Conservation (phyloP, 2,329 filamentous ascomycete genomes). For the Trichothecium roseum region DNA sequence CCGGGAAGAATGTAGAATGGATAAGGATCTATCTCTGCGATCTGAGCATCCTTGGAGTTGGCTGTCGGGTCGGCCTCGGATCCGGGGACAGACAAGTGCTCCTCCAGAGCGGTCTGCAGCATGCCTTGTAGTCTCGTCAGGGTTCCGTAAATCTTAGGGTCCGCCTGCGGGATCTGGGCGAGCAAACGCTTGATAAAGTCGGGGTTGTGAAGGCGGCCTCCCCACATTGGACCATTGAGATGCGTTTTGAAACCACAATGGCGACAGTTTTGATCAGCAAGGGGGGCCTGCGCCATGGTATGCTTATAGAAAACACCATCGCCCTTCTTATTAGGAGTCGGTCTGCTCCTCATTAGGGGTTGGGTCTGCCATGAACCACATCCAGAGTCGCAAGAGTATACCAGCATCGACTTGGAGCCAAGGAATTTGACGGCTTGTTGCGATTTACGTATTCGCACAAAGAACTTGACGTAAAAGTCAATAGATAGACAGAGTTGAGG, state of each 20-base stretch:
- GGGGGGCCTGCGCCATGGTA: constrained; percentile 60
- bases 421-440: constrained; percentile 83
- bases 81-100: constrained; percentile 32
- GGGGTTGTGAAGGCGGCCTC: constrained; percentile 74
- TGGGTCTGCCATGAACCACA: constrained; percentile 91
- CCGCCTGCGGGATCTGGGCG: constrained; percentile 55
- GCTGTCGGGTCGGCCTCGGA: constrained; percentile 25
- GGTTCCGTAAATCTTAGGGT: constrained; percentile 67
- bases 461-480: constrained; percentile 88
- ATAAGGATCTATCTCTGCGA: constrained; percentile 58
- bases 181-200: constrained; percentile 75
- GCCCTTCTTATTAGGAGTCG: constrained; percentile 59
- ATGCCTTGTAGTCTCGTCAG: constrained; percentile 78
- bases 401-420: constrained; percentile 82
- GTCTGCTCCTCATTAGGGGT: constrained; percentile 59
- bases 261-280: constrained; percentile 54
- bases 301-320: constrained; percentile 67
- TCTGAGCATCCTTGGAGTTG: constrained; percentile 33
- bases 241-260: constrained; percentile 86
- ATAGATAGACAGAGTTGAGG: constrained; percentile 88
- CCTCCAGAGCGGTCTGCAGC: constrained; percentile 80
- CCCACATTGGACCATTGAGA: constrained; percentile 90
- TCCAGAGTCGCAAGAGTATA: constrained; percentile 82
- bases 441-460: constrained; percentile 71
- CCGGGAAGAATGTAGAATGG: constrained; percentile 84